These are phyloP conservation scores for Lecanicillium sp. DNA, from an alignment of 2,329 filamentous ascomycete species.

Conservation along the genomic window DNA sequence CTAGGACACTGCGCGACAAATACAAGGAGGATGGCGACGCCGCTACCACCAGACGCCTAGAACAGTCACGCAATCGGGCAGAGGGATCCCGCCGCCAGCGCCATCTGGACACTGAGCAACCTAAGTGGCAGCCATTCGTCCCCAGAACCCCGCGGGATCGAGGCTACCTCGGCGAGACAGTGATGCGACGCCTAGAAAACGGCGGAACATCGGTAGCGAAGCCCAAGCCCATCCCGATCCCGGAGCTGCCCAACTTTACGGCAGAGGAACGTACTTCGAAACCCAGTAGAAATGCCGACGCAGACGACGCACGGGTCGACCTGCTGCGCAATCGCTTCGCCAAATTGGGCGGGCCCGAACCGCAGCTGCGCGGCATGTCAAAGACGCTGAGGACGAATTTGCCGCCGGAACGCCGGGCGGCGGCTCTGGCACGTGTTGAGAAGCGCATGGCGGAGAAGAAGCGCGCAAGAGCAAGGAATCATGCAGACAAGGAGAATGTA, in stretches of 20 bases:
- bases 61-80: not conserved
- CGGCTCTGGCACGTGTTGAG: constrained; percentile 47
- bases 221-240: too few species aligned
- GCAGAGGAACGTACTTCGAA: too few species aligned
- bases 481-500: constrained; percentile 45
- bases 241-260: too few species aligned
- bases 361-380: constrained; percentile 22
- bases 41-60: constrained; percentile 7
- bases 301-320: constrained; percentile 31
- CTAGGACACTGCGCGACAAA: constrained; percentile 24
- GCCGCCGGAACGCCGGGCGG: constrained; percentile 43
- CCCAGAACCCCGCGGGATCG: constrained; percentile 32
- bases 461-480: constrained; percentile 23
- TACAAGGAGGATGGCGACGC: constrained; percentile 21
- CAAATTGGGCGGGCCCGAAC: constrained; percentile 32
- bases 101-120: constrained; percentile 4
- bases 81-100: too few species aligned
- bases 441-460: constrained; percentile 45
- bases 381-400: constrained; percentile 36
- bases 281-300: not conserved
- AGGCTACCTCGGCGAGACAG: constrained; percentile 26
- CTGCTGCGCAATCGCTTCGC: constrained; percentile 37
- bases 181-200: constrained; percentile 21
- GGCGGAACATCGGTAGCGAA: constrained; percentile 18
- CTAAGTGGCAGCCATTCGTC: constrained; percentile 34